phyloP scores from a whole-genome alignment of 2,329 filamentous ascomycete genomes.

The Conoideocrella luteorostrata region DNA sequence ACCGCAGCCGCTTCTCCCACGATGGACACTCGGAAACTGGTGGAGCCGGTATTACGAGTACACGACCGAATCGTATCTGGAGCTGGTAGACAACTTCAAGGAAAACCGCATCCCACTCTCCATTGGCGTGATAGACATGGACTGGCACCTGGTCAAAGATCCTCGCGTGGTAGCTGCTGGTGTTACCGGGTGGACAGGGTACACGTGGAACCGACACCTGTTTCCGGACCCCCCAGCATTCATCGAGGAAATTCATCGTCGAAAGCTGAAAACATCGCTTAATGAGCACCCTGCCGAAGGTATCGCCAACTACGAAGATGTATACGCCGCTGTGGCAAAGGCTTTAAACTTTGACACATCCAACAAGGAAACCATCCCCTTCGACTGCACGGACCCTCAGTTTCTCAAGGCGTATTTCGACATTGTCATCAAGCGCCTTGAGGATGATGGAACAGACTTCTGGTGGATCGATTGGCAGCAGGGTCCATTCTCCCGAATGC shows the following conservation, averaged over 20 bases:
- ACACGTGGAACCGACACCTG: conserved; percentile 21
- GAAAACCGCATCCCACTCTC: conserved; percentile 46
- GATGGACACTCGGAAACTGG: conserved; percentile 58
- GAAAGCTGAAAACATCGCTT: conserved; percentile 47
- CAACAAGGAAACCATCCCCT: conserved; percentile 43
- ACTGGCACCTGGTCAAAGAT: conserved; percentile 54
- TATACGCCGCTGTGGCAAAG: conserved; percentile 48
- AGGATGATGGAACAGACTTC: conserved; percentile 52
- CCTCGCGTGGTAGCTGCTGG: conserved; percentile 39
- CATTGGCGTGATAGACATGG: conserved; percentile 59
- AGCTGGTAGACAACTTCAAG: conserved; percentile 50
- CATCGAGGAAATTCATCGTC: conserved; percentile 41
- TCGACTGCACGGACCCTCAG: conserved; percentile 45
- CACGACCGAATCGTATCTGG: conserved; percentile 46
- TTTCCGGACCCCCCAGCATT: conserved; percentile 52
- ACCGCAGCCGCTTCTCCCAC: conserved; percentile 46
- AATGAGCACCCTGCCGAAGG: conserved; percentile 60
- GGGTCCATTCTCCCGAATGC: conserved; percentile 46
- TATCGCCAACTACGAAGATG: conserved; percentile 48
- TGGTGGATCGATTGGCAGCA: conserved; percentile 68
- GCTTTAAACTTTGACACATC: conserved; percentile 44
- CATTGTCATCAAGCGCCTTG: conserved; percentile 48
- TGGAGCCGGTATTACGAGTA: conserved; percentile 60
- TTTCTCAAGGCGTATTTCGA: conserved; percentile 55
- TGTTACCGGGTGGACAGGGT: conserved; percentile 36